Evolutionary conservation across 148 eudicot species (phyloP).

Genomic region (Vaccinium vitisidaea): DNA sequence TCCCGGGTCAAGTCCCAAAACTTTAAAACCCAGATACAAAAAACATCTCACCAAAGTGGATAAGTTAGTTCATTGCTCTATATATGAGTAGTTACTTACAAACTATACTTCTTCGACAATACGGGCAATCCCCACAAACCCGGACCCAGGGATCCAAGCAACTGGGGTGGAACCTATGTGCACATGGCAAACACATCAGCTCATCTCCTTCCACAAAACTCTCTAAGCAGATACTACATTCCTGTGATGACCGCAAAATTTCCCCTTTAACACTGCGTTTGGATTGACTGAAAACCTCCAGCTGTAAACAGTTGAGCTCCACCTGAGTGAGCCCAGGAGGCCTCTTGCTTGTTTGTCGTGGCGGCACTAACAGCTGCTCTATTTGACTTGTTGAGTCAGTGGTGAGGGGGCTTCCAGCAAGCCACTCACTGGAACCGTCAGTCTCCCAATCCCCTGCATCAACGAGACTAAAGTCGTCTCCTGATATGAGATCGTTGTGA

Average conservation of each 20-base stretch:
- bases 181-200: slow-evolving; percentile 55
- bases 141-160: slow-evolving; percentile 85
- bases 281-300: slow-evolving; percentile 40
- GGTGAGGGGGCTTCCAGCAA: slow-evolving; percentile 13
- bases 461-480: slow-evolving; percentile 34
- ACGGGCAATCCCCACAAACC: slow-evolving; percentile 77
- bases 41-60: not conserved
- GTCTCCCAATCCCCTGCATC: slow-evolving; percentile 55
- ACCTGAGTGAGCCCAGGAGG: slow-evolving; percentile 59
- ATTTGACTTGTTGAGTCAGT: slow-evolving; percentile 22
- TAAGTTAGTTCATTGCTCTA: slow-evolving; percentile 1
- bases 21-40: not conserved
- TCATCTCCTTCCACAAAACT: slow-evolving; percentile 65
- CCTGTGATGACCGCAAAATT: slow-evolving; percentile 34
- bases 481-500: slow-evolving; percentile 18
- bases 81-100: slow-evolving; percentile 10
- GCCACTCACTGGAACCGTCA: slow-evolving; percentile 31
- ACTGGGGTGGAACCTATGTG: slow-evolving; percentile 60
- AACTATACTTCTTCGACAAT: slow-evolving; percentile 53
- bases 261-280: slow-evolving; percentile 12
- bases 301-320: slow-evolving; percentile 43
- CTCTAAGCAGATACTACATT: slow-evolving; percentile 87
- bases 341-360: slow-evolving; percentile 34
- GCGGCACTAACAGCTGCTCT: slow-evolving; percentile 14
- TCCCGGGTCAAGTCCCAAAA: not conserved